phyloP scores from a whole-genome alignment of 371 early-diverging fungal species.

The Choanephora cucurbitarum region DNA sequence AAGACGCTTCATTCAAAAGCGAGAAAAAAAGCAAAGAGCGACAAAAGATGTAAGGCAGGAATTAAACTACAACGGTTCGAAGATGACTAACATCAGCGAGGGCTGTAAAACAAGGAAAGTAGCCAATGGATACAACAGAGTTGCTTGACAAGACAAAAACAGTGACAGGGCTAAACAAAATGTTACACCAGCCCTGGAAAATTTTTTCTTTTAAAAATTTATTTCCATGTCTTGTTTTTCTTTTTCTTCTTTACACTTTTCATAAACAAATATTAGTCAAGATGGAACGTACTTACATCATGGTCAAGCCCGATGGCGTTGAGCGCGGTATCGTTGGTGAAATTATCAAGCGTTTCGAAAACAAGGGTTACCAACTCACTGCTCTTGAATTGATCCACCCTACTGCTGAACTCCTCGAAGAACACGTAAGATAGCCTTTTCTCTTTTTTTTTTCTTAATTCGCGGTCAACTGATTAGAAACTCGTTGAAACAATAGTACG shows the following conservation, averaged over 20 bases:
- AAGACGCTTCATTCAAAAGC: no score
- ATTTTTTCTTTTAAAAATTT: constrained; percentile 1
- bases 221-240: background rate
- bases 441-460: background rate
- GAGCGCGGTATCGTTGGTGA: constrained; percentile 96
- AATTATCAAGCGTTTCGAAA: constrained; percentile 95
- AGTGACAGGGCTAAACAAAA: no score
- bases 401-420: constrained; percentile 75
- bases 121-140: no score
- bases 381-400: constrained; percentile 87
- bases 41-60: no score
- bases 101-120: no score
- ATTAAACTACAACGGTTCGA: no score
- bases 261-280: constrained; percentile 11
- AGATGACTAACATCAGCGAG: no score
- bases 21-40: no score
- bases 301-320: constrained; percentile 75
- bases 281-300: constrained; percentile 33
- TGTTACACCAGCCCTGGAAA: background rate
- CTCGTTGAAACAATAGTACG: constrained; percentile 58
- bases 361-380: constrained; percentile 81
- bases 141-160: no score
- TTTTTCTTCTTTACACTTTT: background rate
- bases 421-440: constrained; percentile 69
- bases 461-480: background rate